These are phyloP conservation scores for Colletotrichum kahawae DNA, from an alignment of 2,329 filamentous ascomycete genomes.

Conservation along the genomic window DNA sequence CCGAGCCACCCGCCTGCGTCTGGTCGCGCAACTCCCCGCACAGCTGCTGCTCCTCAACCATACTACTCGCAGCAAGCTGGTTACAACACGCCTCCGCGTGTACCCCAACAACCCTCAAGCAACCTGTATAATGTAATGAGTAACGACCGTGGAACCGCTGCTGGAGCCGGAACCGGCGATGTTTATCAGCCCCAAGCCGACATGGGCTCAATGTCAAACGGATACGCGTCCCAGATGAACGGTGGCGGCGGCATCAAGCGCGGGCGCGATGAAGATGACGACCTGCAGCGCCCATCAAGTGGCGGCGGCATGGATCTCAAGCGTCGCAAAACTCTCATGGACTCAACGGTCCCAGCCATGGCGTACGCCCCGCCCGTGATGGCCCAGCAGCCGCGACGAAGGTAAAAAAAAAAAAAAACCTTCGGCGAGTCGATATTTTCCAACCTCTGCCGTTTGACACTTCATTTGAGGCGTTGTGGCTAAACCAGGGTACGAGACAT, in stretches of 20 bases:
- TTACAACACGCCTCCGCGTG: slow-evolving; percentile 81
- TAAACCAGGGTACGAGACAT: slow-evolving; percentile 4
- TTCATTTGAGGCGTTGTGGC: slow-evolving; percentile 16
- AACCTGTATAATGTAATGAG: slow-evolving; percentile 91
- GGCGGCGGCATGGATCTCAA: slow-evolving; percentile 70
- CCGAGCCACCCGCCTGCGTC: slow-evolving; percentile 80
- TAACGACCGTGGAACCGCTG: slow-evolving; percentile 72
- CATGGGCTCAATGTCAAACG: slow-evolving; percentile 62
- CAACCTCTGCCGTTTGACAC: neutral
- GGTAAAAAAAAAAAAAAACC: slow-evolving; percentile 31
- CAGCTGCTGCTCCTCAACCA: slow-evolving; percentile 70
- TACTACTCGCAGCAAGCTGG: slow-evolving; percentile 74
- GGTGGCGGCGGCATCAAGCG: slow-evolving; percentile 55
- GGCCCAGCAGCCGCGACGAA: slow-evolving; percentile 40
- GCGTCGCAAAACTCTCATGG: slow-evolving; percentile 78
- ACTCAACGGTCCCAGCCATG: slow-evolving; percentile 57
- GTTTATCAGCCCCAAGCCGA: slow-evolving; percentile 73
- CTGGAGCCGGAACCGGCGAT: slow-evolving; percentile 70
- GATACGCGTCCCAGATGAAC: slow-evolving; percentile 73
- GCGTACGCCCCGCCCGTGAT: slow-evolving; percentile 53
- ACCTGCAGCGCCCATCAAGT: slow-evolving; percentile 64
- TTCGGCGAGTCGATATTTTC: neutral
- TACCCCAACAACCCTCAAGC: slow-evolving; percentile 69
- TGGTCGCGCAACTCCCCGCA: slow-evolving; percentile 85
- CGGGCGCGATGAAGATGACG: slow-evolving; percentile 64